Conservation (phyloP, 2,329 filamentous ascomycete genomes). For the Orbilia oligospora region DNA sequence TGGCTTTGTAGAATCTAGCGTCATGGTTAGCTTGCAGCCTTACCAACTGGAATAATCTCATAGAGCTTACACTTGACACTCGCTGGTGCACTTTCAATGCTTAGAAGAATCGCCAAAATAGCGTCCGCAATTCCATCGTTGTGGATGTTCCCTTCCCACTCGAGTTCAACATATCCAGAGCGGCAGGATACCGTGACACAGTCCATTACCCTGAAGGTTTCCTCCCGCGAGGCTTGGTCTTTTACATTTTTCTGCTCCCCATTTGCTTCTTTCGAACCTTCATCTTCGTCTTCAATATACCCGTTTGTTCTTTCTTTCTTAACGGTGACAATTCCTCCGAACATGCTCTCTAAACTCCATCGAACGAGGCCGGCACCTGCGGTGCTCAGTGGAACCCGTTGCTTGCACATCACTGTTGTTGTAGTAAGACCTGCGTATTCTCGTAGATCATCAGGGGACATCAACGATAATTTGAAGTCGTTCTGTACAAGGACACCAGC, state of each 20-base stretch:
- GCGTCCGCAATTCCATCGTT: constrained; percentile 99
- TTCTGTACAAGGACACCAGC: constrained; percentile 95
- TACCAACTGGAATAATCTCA: constrained; percentile 68
- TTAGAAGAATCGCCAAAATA: constrained; percentile 91
- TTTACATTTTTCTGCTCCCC: constrained; percentile 64
- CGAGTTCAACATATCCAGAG: constrained; percentile 86
- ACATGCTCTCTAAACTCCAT: constrained; percentile 95
- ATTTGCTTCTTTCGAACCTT: constrained; percentile 66
- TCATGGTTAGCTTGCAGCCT: constrained; percentile 5
- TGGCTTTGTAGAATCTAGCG: constrained; percentile 69
- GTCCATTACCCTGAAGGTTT: constrained; percentile 84
- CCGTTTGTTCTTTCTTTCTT: constrained; percentile 63
- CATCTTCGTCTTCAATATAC: constrained; percentile 68
- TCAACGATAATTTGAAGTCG: constrained; percentile 95
- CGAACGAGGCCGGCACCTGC: constrained; percentile 91
- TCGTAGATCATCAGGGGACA: constrained; percentile 94
- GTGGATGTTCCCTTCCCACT: constrained; percentile 98
- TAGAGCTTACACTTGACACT: constrained; percentile 84
- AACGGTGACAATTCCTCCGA: constrained; percentile 80
- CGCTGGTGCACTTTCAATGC: constrained; percentile 92
- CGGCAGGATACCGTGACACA: constrained; percentile 86
- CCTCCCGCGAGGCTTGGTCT: constrained; percentile 66
- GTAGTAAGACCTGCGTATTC: constrained; percentile 98
- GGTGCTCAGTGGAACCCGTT: constrained; percentile 87
- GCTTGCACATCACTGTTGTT: constrained; percentile 92